These are phyloP conservation scores for Pseudogymnoascus sp. DNA, from an alignment of 2,329 filamentous ascomycete genomes.

Conservation along the genomic window DNA sequence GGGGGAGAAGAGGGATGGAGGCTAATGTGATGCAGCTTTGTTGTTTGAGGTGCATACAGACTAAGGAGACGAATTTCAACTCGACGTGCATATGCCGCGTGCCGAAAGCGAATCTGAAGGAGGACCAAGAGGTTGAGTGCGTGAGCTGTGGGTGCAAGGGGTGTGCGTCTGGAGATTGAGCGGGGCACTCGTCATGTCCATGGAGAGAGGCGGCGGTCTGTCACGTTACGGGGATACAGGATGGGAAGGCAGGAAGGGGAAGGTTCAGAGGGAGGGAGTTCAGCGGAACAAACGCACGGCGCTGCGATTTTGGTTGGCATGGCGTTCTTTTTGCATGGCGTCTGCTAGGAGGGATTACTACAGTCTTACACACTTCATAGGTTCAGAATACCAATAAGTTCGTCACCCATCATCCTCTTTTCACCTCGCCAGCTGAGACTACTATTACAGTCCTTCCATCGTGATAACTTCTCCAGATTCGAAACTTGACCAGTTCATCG, in stretches of 20 bases:
- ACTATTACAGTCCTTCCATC: neutral
- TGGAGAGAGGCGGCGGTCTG: neutral
- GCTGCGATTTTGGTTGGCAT: constrained; percentile 1
- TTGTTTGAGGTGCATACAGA: constrained; percentile 92
- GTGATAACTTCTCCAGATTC: neutral
- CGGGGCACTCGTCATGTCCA: neutral
- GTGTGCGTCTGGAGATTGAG: constrained; percentile 75
- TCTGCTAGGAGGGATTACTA: neutral
- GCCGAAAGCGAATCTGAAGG: constrained; percentile 81
- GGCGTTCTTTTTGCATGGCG: neutral
- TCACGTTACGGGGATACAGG: neutral
- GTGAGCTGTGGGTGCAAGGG: constrained; percentile 92
- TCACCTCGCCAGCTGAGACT: neutral
- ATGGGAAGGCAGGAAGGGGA: neutral
- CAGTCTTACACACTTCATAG: neutral
- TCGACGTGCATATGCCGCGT: constrained; percentile 96
- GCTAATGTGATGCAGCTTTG: constrained; percentile 56
- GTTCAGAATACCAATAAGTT: neutral
- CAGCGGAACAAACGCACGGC: neutral
- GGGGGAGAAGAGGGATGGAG: neutral
- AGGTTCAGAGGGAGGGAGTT: neutral
- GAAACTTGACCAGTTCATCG: neutral
- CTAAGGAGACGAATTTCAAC: constrained; percentile 99
- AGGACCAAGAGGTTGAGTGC: constrained; percentile 84
- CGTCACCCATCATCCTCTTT: neutral